These are phyloP conservation scores for Chaetomidium leptoderma DNA, from an alignment of 495 filamentous ascomycete genomes.

Conservation along the genomic window DNA sequence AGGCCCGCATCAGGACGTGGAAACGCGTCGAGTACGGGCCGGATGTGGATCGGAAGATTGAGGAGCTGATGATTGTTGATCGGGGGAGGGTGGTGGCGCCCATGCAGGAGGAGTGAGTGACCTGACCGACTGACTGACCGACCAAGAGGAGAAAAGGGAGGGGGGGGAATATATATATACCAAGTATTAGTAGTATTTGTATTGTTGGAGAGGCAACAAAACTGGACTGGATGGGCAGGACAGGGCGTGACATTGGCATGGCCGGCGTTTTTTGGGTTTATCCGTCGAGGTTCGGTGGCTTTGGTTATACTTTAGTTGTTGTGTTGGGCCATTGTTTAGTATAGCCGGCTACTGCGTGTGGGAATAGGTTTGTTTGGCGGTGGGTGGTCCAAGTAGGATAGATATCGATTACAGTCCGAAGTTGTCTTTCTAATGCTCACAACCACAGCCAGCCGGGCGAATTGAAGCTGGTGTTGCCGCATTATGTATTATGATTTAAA, in stretches of 20 bases:
- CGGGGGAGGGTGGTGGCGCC: conserved; percentile 59
- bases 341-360: neutral
- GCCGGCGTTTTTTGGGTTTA: neutral
- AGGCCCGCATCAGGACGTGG: conserved; percentile 81
- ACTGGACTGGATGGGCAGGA: neutral
- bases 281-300: neutral
- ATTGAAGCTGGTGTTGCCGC: too few species aligned
- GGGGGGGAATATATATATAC: neutral
- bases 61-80: conserved; percentile 86
- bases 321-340: neutral
- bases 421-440: too few species aligned
- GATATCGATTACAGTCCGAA: too few species aligned
- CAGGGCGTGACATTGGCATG: neutral
- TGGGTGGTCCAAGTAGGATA: too few species aligned
- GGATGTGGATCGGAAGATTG: conserved; percentile 63
- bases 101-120: conserved; percentile 1
- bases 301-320: neutral
- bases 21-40: conserved; percentile 82
- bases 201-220: neutral
- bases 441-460: too few species aligned
- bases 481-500: too few species aligned
- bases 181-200: neutral
- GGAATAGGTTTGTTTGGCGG: neutral
- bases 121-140: neutral
- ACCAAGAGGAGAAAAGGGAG: neutral